phyloP scores from a whole-genome alignment of 202 grass and related monocot genomes.

The Hordeum pubiflorum region DNA sequence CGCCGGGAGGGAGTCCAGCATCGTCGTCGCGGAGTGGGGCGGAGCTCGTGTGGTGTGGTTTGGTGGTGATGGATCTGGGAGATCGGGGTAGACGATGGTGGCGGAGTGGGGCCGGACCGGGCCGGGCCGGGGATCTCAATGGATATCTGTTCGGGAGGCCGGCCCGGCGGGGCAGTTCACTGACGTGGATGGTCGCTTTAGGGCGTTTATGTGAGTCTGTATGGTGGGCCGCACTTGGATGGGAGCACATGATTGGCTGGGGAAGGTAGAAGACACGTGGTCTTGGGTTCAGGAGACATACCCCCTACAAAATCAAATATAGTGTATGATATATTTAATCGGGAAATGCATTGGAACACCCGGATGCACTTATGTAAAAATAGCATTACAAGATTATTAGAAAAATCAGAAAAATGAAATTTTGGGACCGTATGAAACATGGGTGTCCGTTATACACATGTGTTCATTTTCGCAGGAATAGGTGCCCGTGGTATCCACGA shows the following conservation, averaged over 20 bases:
- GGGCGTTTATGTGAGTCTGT: background rate
- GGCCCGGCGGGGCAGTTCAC: background rate
- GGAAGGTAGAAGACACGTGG: background rate
- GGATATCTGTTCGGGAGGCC: constrained; percentile 9
- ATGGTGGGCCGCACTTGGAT: background rate
- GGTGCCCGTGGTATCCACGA: too few relatives aligned
- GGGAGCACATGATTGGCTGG: background rate
- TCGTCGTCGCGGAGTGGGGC: background rate
- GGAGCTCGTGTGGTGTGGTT: background rate
- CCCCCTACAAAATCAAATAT: too few relatives aligned
- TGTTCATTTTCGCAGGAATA: too few relatives aligned
- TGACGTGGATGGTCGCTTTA: background rate
- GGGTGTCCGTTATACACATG: too few relatives aligned
- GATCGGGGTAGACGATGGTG: constrained; percentile 39
- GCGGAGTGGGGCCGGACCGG: background rate
- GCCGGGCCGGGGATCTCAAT: background rate
- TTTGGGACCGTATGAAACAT: too few relatives aligned
- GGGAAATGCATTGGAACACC: too few relatives aligned
- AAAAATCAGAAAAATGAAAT: too few relatives aligned
- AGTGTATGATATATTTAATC: too few relatives aligned
- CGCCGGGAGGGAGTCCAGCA: constrained; percentile 35
- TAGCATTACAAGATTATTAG: too few relatives aligned
- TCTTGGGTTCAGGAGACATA: background rate
- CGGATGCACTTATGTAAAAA: too few relatives aligned
- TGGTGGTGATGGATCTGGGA: constrained; percentile 40